phyloP scores from a whole-genome alignment of 108 stramenopile genomes.

The Chaetoceros tenuissimus region DNA sequence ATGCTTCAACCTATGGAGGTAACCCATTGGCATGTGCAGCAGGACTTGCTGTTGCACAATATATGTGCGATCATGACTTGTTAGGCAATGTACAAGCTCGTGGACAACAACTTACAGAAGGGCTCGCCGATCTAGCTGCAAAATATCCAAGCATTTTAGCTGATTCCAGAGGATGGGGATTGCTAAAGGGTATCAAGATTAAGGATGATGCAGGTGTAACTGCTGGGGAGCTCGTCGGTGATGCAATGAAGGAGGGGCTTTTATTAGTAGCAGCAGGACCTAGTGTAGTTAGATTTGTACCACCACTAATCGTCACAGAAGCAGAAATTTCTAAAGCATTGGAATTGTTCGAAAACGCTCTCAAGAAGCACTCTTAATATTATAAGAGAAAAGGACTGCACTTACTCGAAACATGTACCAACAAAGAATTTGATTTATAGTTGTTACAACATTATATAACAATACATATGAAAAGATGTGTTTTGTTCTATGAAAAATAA shows the following conservation, averaged over 20 bases:
- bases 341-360: constrained; percentile 61
- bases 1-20: constrained; percentile 95
- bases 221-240: constrained; percentile 82
- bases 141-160: constrained; percentile 77
- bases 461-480: too few species aligned
- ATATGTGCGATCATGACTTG: constrained; percentile 71
- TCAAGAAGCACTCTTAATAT: constrained; percentile 12
- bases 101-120: constrained; percentile 75
- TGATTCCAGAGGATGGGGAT: constrained; percentile 90
- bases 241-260: constrained; percentile 81
- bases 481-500: too few species aligned
- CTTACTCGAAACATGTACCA: too few species aligned
- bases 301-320: constrained; percentile 82
- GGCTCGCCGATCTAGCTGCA: constrained; percentile 51
- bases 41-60: constrained; percentile 83
- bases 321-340: constrained; percentile 73
- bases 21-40: constrained; percentile 89
- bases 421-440: too few species aligned
- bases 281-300: constrained; percentile 91
- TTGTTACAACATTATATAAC: too few species aligned
- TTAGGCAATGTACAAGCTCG: constrained; percentile 79
- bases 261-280: constrained; percentile 90
- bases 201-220: constrained; percentile 57
- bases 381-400: too few species aligned
- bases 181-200: constrained; percentile 80